These are phyloP conservation scores for Apophysomyces elegans DNA, from an alignment of 371 early-diverging fungal species.

Conservation along the genomic window DNA sequence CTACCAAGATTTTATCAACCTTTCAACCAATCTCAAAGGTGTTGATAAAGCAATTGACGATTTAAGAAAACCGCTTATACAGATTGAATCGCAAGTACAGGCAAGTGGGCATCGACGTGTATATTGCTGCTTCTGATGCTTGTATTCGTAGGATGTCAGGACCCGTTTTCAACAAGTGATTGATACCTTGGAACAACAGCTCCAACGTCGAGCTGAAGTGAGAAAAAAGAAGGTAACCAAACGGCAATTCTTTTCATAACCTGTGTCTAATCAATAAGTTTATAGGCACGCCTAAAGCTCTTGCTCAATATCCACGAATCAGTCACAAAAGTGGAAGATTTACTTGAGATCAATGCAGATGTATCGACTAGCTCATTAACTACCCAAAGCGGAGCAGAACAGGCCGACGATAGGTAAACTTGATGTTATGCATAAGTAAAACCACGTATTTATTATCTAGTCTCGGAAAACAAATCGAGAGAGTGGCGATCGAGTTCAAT, in stretches of 20 bases:
- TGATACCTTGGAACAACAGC: constrained; percentile 59
- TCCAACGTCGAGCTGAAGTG: constrained; percentile 64
- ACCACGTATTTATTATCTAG: constrained; percentile 10
- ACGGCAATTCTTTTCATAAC: background rate
- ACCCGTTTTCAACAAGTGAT: constrained; percentile 59
- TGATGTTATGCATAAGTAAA: background rate
- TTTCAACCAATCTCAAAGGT: constrained; percentile 80
- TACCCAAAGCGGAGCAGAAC: constrained; percentile 10
- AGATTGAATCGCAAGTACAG: constrained; percentile 62
- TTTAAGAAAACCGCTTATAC: constrained; percentile 59
- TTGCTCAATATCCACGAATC: constrained; percentile 77
- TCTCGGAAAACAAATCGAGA: constrained; percentile 72
- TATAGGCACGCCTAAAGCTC: constrained; percentile 64
- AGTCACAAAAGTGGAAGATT: constrained; percentile 74
- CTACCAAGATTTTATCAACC: constrained; percentile 81
- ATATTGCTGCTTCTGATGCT: background rate
- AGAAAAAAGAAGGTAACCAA: constrained; percentile 67
- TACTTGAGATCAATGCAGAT: constrained; percentile 63
- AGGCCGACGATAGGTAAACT: constrained; percentile 26
- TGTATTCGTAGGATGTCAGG: constrained; percentile 44
- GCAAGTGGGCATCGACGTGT: constrained; percentile 37
- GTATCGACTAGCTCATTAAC: constrained; percentile 4
- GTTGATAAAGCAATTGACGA: constrained; percentile 73
- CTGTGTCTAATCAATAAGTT: background rate
- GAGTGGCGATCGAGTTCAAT: constrained; percentile 88